Evolutionary conservation across 371 early-diverging fungal genomes (phyloP).

Genomic region (Chytridium lagenaria): DNA sequence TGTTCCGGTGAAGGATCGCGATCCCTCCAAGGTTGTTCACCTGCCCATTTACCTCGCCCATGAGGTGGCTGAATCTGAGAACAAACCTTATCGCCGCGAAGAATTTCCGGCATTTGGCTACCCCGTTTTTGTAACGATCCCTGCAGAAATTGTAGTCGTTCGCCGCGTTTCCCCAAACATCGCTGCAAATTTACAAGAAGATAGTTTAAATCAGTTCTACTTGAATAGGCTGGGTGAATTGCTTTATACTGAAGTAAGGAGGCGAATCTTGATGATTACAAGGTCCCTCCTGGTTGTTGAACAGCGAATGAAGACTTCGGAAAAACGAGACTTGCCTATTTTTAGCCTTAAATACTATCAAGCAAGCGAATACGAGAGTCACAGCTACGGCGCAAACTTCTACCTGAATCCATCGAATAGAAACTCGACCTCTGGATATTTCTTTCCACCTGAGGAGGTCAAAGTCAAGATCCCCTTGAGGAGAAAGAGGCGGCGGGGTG

Average conservation of each 20-base stretch:
- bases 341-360: slow-evolving; percentile 12
- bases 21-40: slow-evolving; percentile 13
- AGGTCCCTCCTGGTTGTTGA: not conserved
- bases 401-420: too few species aligned
- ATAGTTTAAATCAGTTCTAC: not conserved
- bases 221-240: slow-evolving; percentile 8
- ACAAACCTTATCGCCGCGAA: too few species aligned
- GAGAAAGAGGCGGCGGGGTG: not conserved
- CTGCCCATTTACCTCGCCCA: slow-evolving; percentile 33
- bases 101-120: slow-evolving; percentile 38
- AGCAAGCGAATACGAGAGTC: not conserved
- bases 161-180: not conserved
- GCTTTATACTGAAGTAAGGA: slow-evolving; percentile 28
- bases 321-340: not conserved
- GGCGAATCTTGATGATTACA: not conserved
- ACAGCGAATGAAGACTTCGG: not conserved
- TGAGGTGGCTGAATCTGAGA: too few species aligned
- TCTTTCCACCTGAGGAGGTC: not conserved
- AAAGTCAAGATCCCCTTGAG: slow-evolving; percentile 5
- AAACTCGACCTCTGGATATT: not conserved
- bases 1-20: slow-evolving; percentile 14
- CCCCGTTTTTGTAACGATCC: slow-evolving; percentile 44
- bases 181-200: slow-evolving; percentile 1
- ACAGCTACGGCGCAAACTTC: too few species aligned
- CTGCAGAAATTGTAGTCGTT: slow-evolving; percentile 36